Conservation (phyloP, 2,329 filamentous ascomycete species). For the Ceratocystiopsis brevicomis region DNA sequence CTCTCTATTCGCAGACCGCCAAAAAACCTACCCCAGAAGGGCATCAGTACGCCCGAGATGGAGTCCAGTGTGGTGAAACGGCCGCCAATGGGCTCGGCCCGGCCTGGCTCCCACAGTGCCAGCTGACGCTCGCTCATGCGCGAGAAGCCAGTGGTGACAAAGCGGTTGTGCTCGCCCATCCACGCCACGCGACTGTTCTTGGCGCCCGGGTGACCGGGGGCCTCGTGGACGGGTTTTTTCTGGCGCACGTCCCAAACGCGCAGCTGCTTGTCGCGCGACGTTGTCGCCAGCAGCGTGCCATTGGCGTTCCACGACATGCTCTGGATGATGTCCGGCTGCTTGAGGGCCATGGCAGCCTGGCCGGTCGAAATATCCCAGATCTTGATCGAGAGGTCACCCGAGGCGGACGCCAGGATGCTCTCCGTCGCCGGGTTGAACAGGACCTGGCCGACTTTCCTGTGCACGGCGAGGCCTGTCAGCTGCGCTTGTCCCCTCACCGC, state of each 20-base stretch:
- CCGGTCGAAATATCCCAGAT: conserved; percentile 83
- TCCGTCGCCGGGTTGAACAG: conserved; percentile 94
- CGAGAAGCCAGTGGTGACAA: conserved; percentile 93
- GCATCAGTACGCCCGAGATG: conserved; percentile 96
- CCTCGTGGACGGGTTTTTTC: conserved; percentile 71
- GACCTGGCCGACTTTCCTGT: conserved; percentile 90
- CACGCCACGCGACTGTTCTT: conserved; percentile 96
- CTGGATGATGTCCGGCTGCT: conserved; percentile 82
- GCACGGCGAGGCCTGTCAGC: conserved; percentile 7
- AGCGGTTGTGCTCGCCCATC: conserved; percentile 91
- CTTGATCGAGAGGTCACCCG: conserved; percentile 87
- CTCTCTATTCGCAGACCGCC: no score
- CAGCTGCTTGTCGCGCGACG: conserved; percentile 94
- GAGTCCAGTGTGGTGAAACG: conserved; percentile 72
- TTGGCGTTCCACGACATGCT: conserved; percentile 90
- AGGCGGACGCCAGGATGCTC: conserved; percentile 85
- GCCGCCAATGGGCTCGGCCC: conserved; percentile 69
- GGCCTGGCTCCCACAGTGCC: conserved; percentile 84
- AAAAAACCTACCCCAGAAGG: conserved; percentile 65
- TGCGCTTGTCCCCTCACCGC: neutral
- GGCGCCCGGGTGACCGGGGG: conserved; percentile 69
- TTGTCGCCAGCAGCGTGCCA: conserved; percentile 72
- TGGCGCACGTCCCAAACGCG: conserved; percentile 95
- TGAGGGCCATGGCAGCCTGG: conserved; percentile 54
- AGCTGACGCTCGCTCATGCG: conserved; percentile 96